Percentiles rank a stretch among this genome's conserved stretches.
phyloP scores from a whole-genome alignment of 192 early-diverging fungal species.

The Phycomyces nitens region DNA sequence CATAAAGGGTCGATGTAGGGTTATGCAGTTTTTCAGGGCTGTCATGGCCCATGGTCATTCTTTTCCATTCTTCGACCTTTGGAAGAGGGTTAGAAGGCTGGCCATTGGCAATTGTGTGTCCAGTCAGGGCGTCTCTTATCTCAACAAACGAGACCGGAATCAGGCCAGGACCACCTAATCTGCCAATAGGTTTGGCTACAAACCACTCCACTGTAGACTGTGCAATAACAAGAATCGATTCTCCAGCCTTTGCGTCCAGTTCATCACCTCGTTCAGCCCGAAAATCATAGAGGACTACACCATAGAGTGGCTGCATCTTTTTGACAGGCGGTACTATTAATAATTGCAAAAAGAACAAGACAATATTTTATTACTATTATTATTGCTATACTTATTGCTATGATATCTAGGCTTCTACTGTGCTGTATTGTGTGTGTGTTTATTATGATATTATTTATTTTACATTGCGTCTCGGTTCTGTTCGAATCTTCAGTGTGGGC shows the following conservation, averaged over 20 bases:
- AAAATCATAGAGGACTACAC: conserved; percentile 69
- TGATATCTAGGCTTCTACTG: conserved; percentile 5
- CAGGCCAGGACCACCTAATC: conserved; percentile 58
- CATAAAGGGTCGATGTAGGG: too few species aligned
- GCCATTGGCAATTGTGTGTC: conserved; percentile 53
- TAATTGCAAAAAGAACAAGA: conserved; percentile 35
- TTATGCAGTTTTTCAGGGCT: conserved; percentile 1
- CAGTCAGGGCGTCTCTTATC: conserved; percentile 57
- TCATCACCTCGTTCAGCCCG: conserved; percentile 63
- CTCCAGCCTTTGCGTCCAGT: conserved; percentile 55
- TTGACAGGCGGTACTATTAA: conserved; percentile 1
- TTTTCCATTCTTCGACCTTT: conserved; percentile 52
- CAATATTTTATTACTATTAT: conserved; percentile 29
- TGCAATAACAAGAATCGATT: conserved; percentile 67
- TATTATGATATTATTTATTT: conserved; percentile 33
- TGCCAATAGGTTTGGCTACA: conserved; percentile 60
- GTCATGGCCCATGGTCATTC: conserved; percentile 43
- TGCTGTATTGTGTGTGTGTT: conserved; percentile 26
- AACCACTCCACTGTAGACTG: conserved; percentile 73
- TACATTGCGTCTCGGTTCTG: not conserved
- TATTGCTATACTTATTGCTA: too few species aligned
- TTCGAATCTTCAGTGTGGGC: not conserved
- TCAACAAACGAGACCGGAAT: conserved; percentile 76
- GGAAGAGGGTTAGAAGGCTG: conserved; percentile 40
- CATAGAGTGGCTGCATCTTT: conserved; percentile 43